These are phyloP conservation scores for Phytophthora idaei DNA, from an alignment of 352 stramenopile genomes.

Conservation along the genomic window DNA sequence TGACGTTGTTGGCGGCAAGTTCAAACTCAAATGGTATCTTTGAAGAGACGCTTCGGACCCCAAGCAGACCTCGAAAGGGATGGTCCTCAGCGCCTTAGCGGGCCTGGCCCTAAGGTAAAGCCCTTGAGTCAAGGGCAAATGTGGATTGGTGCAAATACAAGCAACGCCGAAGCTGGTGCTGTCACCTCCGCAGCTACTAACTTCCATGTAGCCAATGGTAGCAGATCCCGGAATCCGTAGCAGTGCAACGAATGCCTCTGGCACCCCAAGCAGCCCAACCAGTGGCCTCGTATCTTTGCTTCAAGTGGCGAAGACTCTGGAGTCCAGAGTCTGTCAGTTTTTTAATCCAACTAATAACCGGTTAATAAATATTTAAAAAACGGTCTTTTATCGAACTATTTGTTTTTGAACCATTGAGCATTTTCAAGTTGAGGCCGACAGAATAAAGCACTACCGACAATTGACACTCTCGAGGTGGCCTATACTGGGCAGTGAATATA, in stretches of 20 bases:
- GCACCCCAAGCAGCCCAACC: conserved; percentile 15
- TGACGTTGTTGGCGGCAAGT: background rate
- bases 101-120: background rate
- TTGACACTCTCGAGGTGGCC: too few species aligned
- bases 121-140: background rate
- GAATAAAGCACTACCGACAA: too few species aligned
- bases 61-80: background rate
- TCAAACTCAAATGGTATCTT: conserved; percentile 3
- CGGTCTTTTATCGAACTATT: too few species aligned
- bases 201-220: too few species aligned
- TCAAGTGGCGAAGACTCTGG: conserved; percentile 1
- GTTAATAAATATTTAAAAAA: too few species aligned
- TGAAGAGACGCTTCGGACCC: background rate
- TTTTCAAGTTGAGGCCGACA: too few species aligned
- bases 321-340: too few species aligned
- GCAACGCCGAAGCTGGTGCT: background rate
- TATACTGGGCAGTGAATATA: too few species aligned
- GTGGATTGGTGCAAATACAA: background rate
- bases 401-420: too few species aligned
- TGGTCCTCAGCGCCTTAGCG: background rate
- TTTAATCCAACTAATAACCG: too few species aligned
- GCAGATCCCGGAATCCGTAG: background rate
- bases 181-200: too few species aligned
- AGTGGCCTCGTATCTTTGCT: conserved; percentile 23
- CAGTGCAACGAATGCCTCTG: conserved; percentile 4